Base-by-base conservation (phyloP, 345 rosid species). In the Eutrema japonicum region DNA sequence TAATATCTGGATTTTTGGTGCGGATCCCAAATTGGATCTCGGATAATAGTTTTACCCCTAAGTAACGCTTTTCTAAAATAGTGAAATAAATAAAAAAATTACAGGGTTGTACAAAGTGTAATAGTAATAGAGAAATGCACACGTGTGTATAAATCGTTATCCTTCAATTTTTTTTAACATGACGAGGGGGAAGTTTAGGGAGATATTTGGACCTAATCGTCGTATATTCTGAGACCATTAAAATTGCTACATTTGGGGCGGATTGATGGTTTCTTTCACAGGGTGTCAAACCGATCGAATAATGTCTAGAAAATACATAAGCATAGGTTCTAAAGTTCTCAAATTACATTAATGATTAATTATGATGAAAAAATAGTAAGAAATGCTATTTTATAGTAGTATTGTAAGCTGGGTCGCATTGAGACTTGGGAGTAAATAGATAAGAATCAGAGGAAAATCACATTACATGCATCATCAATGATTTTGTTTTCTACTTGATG, bases 231-330 rank as follows among this genome's bases (percentile, higher is more conserved):
- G 60, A 50, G 10, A 40, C 43, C 43, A 30, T 41, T n/a, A 18
- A 16, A 22, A 8, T 33, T 42, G 69, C 69, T 52, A 72, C 42
- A 40, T 71, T 40, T 50, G n/a, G n/a, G 68, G 52, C 11, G 6
- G 13, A 32, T 66, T 29, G 18, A 61, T 52, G 6, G 55, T 14
- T 64, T 27, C 41, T 36, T 52, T 66, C 27, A 45, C 9, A 5
- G 42, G 3, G 29, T 47, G 16, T 12, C 10, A 37, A 18, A 50
- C 26, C 4, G 38, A 54, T 32, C 12, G 40, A 54, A 13, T 32
- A 54, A 13, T 30, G 33, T 7, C 22, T 54, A n/a, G 5, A 26
- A 37, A 18, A 36, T 0, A 18, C 7, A 13, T 27, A 13, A 26
- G 29, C 10, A 36, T 12, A 3, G 46, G 16, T 13, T 52, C 7